Conservation (phyloP, 805 yeast species). For the Monosporozyma solicola region DNA sequence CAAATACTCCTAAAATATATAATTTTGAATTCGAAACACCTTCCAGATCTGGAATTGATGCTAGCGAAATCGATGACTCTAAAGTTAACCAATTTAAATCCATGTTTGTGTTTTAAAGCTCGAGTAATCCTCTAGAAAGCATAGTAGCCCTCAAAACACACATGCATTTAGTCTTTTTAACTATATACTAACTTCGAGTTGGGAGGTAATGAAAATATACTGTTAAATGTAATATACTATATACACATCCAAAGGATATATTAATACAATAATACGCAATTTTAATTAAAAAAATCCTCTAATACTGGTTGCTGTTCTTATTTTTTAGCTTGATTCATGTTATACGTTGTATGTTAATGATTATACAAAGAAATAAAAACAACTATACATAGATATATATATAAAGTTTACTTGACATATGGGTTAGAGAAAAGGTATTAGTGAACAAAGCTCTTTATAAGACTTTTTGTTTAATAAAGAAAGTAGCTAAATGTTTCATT, state of each 20-base stretch:
- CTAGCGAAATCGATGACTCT: constrained; percentile 10
- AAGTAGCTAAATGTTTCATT: constrained; percentile 61
- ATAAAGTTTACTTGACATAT: not conserved
- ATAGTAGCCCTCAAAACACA: not conserved
- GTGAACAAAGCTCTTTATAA: constrained; percentile 11
- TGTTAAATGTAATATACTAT: not conserved
- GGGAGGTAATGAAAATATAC: not conserved
- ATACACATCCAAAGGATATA: not conserved
- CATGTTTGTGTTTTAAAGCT: constrained; percentile 14
- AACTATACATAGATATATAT: not conserved
- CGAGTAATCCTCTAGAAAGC: not conserved
- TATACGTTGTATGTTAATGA: not conserved
- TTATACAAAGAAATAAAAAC: not conserved
- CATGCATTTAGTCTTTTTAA: constrained; percentile 1
- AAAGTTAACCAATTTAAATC: constrained; percentile 18
- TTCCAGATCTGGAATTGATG: constrained; percentile 11
- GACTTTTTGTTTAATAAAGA: constrained; percentile 68
- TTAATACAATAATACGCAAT: not conserved
- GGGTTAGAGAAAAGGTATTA: not conserved
- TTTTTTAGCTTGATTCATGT: not conserved
- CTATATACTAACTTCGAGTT: not conserved
- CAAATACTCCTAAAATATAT: not conserved
- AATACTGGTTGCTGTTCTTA: too few species aligned
- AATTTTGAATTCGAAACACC: constrained; percentile 16
- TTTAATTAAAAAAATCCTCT: not conserved